Conservation (phyloP, 2,329 filamentous ascomycete genomes). For the Camillea tinctor region DNA sequence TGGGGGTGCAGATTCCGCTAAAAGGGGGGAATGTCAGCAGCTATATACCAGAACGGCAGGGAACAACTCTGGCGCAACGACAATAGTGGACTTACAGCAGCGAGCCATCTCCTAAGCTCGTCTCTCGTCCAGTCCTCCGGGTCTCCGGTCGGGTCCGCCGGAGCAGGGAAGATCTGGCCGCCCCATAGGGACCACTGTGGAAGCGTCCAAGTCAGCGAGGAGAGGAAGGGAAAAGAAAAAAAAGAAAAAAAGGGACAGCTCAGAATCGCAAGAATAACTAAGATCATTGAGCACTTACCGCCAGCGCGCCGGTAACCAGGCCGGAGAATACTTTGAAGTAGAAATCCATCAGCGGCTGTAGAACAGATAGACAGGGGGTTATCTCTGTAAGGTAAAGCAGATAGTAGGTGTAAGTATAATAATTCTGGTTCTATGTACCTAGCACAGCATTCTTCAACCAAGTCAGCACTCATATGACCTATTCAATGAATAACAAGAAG, state of each 20-base stretch:
- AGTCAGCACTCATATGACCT: too few species aligned
- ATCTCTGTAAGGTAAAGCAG: too few species aligned
- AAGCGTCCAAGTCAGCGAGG: not conserved
- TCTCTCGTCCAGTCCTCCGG: constrained; percentile 70
- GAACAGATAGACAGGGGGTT: not conserved
- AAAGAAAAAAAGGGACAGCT: not conserved
- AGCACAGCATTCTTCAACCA: constrained; percentile 63
- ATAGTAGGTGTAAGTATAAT: too few species aligned
- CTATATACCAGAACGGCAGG: too few species aligned
- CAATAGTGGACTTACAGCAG: constrained; percentile 73
- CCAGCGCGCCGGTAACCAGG: constrained; percentile 75
- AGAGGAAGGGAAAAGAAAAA: not conserved
- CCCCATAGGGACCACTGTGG: constrained; percentile 76
- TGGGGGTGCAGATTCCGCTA: constrained; percentile 65
- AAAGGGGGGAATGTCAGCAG: too few species aligned
- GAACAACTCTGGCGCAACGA: too few species aligned
- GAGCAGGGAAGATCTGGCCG: constrained; percentile 74
- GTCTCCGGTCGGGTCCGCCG: constrained; percentile 75
- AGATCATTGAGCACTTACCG: constrained; percentile 26
- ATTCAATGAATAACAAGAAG: too few species aligned
- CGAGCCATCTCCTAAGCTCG: constrained; percentile 79
- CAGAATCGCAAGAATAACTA: too few species aligned
- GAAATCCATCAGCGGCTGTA: constrained; percentile 25
- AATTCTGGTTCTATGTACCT: constrained; percentile 52
- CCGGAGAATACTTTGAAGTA: constrained; percentile 68